These are phyloP conservation scores for Sextonia rubra DNA, from an alignment of 164 flowering plant genomes.

Conservation along the genomic window DNA sequence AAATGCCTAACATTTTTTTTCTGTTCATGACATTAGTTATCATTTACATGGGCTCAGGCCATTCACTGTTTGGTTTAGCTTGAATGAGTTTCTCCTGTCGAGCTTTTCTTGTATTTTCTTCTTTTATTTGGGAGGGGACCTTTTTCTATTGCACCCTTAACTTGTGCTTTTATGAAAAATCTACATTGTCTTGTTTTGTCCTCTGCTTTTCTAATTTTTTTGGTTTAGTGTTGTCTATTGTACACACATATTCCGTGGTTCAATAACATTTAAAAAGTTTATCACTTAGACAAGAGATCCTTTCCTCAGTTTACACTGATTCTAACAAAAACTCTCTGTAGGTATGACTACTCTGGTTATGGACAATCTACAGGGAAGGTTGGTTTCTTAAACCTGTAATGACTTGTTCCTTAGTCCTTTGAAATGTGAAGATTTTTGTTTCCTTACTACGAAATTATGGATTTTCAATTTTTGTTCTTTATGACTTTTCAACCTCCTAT, in stretches of 20 bases:
- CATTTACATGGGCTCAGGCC: not conserved
- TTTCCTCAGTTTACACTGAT: not conserved
- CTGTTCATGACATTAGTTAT: not conserved
- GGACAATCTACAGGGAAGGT: slow-evolving; percentile 92
- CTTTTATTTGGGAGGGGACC: not conserved
- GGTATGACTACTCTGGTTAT: slow-evolving; percentile 90
- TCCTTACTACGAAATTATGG: not conserved
- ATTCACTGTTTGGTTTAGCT: not conserved
- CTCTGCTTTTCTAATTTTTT: not conserved
- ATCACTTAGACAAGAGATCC: not conserved
- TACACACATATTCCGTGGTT: not conserved
- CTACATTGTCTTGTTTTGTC: not conserved
- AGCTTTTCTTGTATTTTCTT: not conserved
- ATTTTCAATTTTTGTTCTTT: too few species aligned
- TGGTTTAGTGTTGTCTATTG: not conserved
- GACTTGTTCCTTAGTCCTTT: not conserved
- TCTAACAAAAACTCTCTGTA: slow-evolving; percentile 14
- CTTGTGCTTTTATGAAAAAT: not conserved
- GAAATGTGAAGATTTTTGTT: not conserved
- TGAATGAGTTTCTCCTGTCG: not conserved
- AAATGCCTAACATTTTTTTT: not conserved
- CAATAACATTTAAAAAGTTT: too few species aligned
- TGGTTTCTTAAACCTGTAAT: slow-evolving; percentile 11
- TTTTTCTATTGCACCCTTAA: not conserved
- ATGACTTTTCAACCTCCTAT: not conserved